Base-by-base conservation (phyloP, 495 filamentous ascomycete genomes). In the Aspergillus mulundensis region DNA sequence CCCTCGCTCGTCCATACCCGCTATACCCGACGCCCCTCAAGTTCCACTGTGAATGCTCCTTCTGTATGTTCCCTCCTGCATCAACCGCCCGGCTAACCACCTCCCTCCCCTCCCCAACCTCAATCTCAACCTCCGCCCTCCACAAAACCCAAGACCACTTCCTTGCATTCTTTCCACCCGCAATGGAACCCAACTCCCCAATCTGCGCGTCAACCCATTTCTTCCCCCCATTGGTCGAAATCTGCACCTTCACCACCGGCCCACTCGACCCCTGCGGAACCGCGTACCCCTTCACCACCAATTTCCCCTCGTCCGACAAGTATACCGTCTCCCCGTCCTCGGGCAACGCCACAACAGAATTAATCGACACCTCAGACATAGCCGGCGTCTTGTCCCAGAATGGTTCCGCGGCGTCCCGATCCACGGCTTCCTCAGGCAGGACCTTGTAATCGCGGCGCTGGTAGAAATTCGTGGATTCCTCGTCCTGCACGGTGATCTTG, bases 401-500 rank as follows among this genome's bases (percentile, higher is more conserved):
- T 18, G 69, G 61, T 59, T 76, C 66, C 15, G 83, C 83, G 18
- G 72, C 65, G n/a, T 74, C 70, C 3, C 59, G 64, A 66, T 84
- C 72, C 1, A 74, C 73, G 7, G 77, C 80, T 40, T 79, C 68
- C 3, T 83, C 84, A 0, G 83, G 84, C 21, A 87, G 79, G 41
- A 76, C 72, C 54, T 86, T 86, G 71, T 87, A 87, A 61, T 87
- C 84, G 32, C 71, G 74, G 14, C 78, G 74, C 61, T 86, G 82
- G 71, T 84, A 87, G 56, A 82, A 72, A 45, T 79, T 81, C 1
- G 61, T 63, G 24, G 76, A 81, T 54, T 87, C 84, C 54, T 83
- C 76, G 48, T 80, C 76, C 25, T 78, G 73, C 2, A 87, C 66
- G 5, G 75, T 79, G 50, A 88, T 84, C 19, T 75, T 76, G 62